A percentile compares a stretch with the other conserved stretches of the same genome.
Evolutionary conservation across 2,329 filamentous ascomycete species (phyloP).

Genomic region (Blumeria hordei): DNA sequence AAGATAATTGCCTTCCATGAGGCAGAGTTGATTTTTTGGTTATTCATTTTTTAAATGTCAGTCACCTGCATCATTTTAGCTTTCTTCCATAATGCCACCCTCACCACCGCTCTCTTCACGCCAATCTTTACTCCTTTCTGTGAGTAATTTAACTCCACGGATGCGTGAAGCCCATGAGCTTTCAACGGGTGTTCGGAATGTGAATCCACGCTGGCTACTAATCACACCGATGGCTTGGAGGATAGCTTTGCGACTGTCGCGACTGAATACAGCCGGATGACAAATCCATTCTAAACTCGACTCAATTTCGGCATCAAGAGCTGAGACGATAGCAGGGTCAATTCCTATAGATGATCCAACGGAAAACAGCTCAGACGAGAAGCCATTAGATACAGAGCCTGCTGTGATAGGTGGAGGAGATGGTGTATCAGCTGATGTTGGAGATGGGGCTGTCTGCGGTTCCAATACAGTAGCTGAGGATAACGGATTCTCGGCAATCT

Average conservation of each 20-base stretch:
- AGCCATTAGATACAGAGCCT: constrained; percentile 23
- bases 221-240: constrained; percentile 93
- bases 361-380: constrained; percentile 22
- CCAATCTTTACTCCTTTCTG: constrained; percentile 75
- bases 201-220: constrained; percentile 79
- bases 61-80: constrained; percentile 4
- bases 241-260: constrained; percentile 86
- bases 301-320: constrained; percentile 78
- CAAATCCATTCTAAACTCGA: constrained; percentile 90
- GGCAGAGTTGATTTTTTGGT: no score
- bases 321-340: constrained; percentile 55
- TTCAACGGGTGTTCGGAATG: constrained; percentile 76
- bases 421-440: constrained; percentile 15
- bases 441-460: constrained; percentile 19
- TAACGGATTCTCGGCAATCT: constrained; percentile 6
- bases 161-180: constrained; percentile 72
- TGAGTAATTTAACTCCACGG: constrained; percentile 54
- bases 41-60: no score
- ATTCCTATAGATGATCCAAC: constrained; percentile 48
- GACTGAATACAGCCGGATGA: constrained; percentile 80
- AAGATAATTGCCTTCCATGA: no score
- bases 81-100: constrained; percentile 15
- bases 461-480: constrained; percentile 15
- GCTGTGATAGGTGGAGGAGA: constrained; percentile 8
- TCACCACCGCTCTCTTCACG: constrained; percentile 40